phyloP scores from a whole-genome alignment of 345 rosid species.

The Aquilaria yunnanensis region DNA sequence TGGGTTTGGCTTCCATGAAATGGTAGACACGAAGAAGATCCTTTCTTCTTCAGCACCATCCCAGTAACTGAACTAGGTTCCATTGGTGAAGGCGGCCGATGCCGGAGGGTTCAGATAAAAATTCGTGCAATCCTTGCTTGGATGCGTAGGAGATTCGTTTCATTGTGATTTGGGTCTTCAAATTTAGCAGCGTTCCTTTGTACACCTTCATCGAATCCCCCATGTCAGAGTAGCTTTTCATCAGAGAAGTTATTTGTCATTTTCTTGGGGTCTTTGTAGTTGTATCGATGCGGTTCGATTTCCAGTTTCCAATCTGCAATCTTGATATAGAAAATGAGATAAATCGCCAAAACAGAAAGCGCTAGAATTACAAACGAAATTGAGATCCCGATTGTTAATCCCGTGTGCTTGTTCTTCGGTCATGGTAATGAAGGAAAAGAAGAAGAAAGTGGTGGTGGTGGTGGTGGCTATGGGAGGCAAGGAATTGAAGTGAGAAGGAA shows the following conservation, averaged over 20 bases:
- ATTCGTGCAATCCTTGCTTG: slow-evolving; percentile 79
- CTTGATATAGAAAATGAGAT: slow-evolving; percentile 29
- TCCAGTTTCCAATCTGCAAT: slow-evolving; percentile 72
- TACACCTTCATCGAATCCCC: slow-evolving; percentile 83
- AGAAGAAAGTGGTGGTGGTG: slow-evolving; percentile 21
- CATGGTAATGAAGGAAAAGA: slow-evolving; percentile 55
- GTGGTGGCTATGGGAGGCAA: slow-evolving; percentile 13
- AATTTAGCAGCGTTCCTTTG: slow-evolving; percentile 48
- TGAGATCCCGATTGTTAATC: slow-evolving; percentile 30
- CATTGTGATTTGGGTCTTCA: slow-evolving; percentile 57
- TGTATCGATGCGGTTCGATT: slow-evolving; percentile 66
- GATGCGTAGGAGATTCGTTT: slow-evolving; percentile 74
- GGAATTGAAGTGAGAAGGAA: not conserved
- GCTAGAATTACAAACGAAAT: slow-evolving; percentile 20
- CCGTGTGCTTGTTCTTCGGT: slow-evolving; percentile 21
- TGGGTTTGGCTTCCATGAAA: slow-evolving; percentile 52
- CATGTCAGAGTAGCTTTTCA: slow-evolving; percentile 59
- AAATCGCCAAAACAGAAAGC: slow-evolving; percentile 14
- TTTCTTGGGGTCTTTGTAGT: slow-evolving; percentile 56
- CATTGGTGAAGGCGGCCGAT: slow-evolving; percentile 90
- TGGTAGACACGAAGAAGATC: slow-evolving; percentile 81
- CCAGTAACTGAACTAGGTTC: slow-evolving; percentile 74
- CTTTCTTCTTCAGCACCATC: slow-evolving; percentile 67
- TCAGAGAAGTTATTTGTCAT: slow-evolving; percentile 70
- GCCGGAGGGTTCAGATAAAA: slow-evolving; percentile 77